Evolutionary conservation across 1,284 basidiomycete species (phyloP), one percentile per base, ranked within the genome.

Genomic region (Marasmius sp.): DNA sequence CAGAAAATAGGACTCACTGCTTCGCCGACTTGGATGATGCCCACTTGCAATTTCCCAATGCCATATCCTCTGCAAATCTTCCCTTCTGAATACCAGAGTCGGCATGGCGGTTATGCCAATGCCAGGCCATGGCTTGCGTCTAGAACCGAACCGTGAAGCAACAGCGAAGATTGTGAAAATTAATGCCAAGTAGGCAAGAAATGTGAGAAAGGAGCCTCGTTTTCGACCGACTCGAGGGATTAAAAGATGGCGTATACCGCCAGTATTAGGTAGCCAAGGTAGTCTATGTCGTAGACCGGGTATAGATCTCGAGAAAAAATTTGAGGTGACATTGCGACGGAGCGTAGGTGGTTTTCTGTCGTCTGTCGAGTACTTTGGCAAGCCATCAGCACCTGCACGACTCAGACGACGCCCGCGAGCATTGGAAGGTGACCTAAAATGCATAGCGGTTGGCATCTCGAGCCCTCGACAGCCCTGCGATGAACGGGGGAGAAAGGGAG

Each of bases 1-100:
- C 52, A 38, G 6, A 45, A 39, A 56, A 20, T 58, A 49, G 63
- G 33, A 53, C 58, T 50, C 53, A 63, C 62, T 49, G 7, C 53
- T 56, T 45, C 59, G 48, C 47, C 49, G 57, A 20, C 53, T 58
- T 38, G 63, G 63, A 61, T 61, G 61, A 56, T 63, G 61, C 18
- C 62, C 65, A 38, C 61, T 66, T n/a, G 60, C 60, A 55, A 66
- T 62, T 45, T 66, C 63, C 65, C 65, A 66, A 52, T 61, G 55
- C 61, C 59, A 65, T 58, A 66, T 66, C 33, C 61, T 55, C 53
- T 58, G 58, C 37, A 64, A 43, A 57, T 68, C 64, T n/a, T 68
- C 62, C 16, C 52, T 61, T 34, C 60, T 57, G 52, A 58, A 66
- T 14, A 66, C 65, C 41, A 67, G 61, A n/a, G 64, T 61, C 38